Base-by-base conservation (phyloP, 2,329 filamentous ascomycete species). In the Clarireedia sp. region DNA sequence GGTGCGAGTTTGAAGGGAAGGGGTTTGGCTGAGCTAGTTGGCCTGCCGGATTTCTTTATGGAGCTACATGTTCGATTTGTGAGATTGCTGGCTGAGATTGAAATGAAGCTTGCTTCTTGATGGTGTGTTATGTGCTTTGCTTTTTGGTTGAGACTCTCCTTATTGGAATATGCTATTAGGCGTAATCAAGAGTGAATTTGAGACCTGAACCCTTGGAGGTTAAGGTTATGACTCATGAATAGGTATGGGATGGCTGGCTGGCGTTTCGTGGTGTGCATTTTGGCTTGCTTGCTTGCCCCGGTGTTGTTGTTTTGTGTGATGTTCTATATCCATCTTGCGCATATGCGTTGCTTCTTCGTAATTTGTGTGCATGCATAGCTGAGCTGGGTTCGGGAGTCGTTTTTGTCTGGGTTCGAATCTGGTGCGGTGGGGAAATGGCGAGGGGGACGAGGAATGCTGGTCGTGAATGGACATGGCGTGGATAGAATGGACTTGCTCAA, bases 41-140 rank as follows among this genome's bases (percentile, higher is more conserved):
- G 83, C 19, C 72, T 81, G 62, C 82, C 83, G 4, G 83, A 86
- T 65, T 83, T 87, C 64, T 87, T 87, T 62, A 79, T 86, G 55
- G 79, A 85, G 70, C 70, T 87, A 58, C 83, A 87, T 67, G 72
- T 76, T 40, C 75, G 77, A 59, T 87, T 87, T 64, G 83, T 86
- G 24, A 75, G 78, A 64, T 72, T 87, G 41, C 70, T 86, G 51
- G 73, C 83, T 16, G 80, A 85, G 56, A 24, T 47, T 47, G 12
- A 54, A 44, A 54, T 54, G 17, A 43, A 48, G 36, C n/a, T 33
- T 10, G n/a, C 8, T 36, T 19, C 44, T 29, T 24, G 51, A 47
- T 40, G 21, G n/a, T 14, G 23, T n/a, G 21, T 12, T 45, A 21
- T 23, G 41, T 41, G 14, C n/a, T 8, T n/a, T 17, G 38, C 19